Base-by-base conservation (phyloP, 2,329 filamentous ascomycete genomes). In the Fusarium sambucinum region DNA sequence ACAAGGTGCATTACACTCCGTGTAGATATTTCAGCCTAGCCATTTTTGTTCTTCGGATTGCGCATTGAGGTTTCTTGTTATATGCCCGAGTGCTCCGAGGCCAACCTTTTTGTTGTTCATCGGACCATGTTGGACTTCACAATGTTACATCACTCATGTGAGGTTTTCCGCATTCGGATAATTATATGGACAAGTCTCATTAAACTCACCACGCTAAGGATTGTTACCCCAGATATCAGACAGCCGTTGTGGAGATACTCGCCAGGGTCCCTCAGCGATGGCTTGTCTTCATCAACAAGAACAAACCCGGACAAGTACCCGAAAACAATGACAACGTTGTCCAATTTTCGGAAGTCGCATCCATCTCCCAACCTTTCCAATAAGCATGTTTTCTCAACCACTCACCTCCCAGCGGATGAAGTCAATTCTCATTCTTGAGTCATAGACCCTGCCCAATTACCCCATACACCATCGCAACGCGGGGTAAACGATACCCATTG, bases 11-110 rank as follows among this genome's bases (percentile, higher is more conserved):
- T 27, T 7, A 9, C 3, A 27, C 27, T 7, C 6, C 8, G 6
- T 27, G 6, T 27, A 3, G 27, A 9, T 9, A 27, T 6, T 6
- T 7, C 27, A 27, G 27, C 8, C 8, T 7, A 7, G 5, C 17
- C 21, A 17, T 19, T 19, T 3, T 8, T 13, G 11, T 1, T 5
- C 0, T 13, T 13, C 0, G 19, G 11, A 19, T 19, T 4, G 1
- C 0, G 5, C 6, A 19, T 7, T 8, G 3, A 19, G 2, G n/a
- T 3, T 38, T 10, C 12, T 19, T 38, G 8, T 25, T 14, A 4
- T 5, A 3, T 25, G 5, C 8, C 21, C 21, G 4, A 16, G 11
- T 5, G 2, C 4, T 17, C 6, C 7, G 12, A 25, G 12, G 12
- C 21, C 12, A 2, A 35, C 23, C 35, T 4, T 19, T 19, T 6